Conservation (phyloP, 352 stramenopile species). For the Peronospora destructor region DNA sequence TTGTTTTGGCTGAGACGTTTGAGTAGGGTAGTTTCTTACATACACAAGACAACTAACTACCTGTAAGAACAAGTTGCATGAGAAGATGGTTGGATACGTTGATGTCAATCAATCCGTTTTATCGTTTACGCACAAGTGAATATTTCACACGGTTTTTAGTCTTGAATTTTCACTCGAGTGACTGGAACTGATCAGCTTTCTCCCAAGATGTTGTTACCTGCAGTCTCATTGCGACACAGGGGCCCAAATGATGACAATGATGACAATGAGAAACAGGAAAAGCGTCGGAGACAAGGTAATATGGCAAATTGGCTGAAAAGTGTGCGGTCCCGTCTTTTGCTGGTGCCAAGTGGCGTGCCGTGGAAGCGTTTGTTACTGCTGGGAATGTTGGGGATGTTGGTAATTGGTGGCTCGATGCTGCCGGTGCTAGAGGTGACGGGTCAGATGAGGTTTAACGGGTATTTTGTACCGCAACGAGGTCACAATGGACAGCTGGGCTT, state of each 20-base stretch:
- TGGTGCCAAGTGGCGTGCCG: not conserved
- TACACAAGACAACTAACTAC: no score
- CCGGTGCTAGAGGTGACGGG: constrained; percentile 41
- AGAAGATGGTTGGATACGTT: no score
- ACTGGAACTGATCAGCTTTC: no score
- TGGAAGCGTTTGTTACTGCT: constrained; percentile 20
- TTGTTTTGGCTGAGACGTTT: no score
- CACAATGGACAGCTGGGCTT: constrained; percentile 58
- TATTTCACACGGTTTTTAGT: not conserved
- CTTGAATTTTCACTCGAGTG: no score
- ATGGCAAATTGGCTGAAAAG: constrained; percentile 6
- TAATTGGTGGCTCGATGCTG: constrained; percentile 24
- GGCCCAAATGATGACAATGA: constrained; percentile 6
- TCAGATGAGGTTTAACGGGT: constrained; percentile 46
- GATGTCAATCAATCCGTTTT: no score
- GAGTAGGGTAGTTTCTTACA: no score
- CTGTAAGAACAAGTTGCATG: no score
- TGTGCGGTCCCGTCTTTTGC: constrained; percentile 8
- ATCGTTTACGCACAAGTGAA: no score
- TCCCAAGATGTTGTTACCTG: constrained; percentile 21
- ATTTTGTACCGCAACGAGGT: constrained; percentile 24
- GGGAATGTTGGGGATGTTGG: constrained; percentile 16
- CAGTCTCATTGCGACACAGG: constrained; percentile 13
- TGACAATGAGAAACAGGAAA: constrained; percentile 31
- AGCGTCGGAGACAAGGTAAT: constrained; percentile 3